phyloP scores from a whole-genome alignment of 768 basidiomycete genomes.

The Phaeotremella skinneri region DNA sequence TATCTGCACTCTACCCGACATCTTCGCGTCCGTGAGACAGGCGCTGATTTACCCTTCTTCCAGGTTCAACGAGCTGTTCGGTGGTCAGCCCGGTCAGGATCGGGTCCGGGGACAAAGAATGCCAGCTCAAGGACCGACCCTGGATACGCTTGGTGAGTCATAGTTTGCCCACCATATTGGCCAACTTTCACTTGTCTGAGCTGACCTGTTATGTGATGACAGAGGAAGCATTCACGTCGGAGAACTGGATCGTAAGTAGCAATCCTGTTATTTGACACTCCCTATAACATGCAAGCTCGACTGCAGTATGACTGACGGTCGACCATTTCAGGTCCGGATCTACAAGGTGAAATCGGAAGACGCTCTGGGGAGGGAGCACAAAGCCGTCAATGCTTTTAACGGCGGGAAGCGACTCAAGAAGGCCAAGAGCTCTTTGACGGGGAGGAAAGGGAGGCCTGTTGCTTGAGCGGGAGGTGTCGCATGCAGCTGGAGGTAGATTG shows the following conservation, averaged over 20 bases:
- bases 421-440: slow-evolving; percentile 23
- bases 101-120: slow-evolving; percentile 85
- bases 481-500: not conserved
- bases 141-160: slow-evolving; percentile 79
- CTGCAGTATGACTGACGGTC: not conserved
- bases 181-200: not conserved
- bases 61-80: slow-evolving; percentile 85
- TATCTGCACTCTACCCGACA: not conserved
- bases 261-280: slow-evolving; percentile 51
- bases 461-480: slow-evolving; percentile 3
- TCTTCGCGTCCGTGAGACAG: slow-evolving; percentile 5
- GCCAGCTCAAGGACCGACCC: slow-evolving; percentile 70
- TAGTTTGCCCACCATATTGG: too few species aligned
- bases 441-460: slow-evolving; percentile 29
- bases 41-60: too few species aligned
- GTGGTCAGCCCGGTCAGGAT: slow-evolving; percentile 69
- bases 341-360: slow-evolving; percentile 95
- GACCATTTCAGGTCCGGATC: slow-evolving; percentile 61
- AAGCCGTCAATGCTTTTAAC: slow-evolving; percentile 78
- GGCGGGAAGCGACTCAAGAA: slow-evolving; percentile 85
- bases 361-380: slow-evolving; percentile 80
- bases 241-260: slow-evolving; percentile 95
- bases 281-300: not conserved
- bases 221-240: slow-evolving; percentile 98
- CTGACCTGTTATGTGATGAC: slow-evolving; percentile 7